Conservation (phyloP, 257 asterid species). For the Scutellaria baicalensis region DNA sequence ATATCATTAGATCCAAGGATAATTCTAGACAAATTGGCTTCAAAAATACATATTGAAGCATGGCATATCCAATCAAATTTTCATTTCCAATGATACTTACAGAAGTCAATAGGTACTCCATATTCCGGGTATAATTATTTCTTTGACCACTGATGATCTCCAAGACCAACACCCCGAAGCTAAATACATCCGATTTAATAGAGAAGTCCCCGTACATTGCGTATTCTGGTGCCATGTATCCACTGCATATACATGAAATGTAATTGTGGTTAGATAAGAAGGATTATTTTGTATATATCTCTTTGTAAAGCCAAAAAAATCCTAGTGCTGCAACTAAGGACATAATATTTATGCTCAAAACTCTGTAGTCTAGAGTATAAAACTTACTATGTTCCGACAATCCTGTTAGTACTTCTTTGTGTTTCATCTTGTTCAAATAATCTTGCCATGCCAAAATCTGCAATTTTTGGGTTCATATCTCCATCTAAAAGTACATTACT, state of each 20-base stretch:
- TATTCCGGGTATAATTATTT: slow-evolving; percentile 1
- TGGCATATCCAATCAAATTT: neutral
- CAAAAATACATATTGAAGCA: too few relatives aligned
- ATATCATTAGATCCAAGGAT: neutral
- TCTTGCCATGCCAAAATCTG: slow-evolving; percentile 58
- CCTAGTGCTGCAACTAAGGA: too few relatives aligned
- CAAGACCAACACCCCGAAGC: slow-evolving; percentile 41
- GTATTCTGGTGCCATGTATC: slow-evolving; percentile 51
- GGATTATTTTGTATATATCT: too few relatives aligned
- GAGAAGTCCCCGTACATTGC: slow-evolving; percentile 34
- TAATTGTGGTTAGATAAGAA: too few relatives aligned
- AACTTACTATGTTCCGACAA: slow-evolving; percentile 57
- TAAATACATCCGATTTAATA: slow-evolving; percentile 39
- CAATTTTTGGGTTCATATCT: slow-evolving; percentile 42
- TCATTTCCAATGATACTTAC: slow-evolving; percentile 19
- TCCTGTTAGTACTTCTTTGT: slow-evolving; percentile 23
- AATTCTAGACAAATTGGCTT: neutral
- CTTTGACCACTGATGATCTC: slow-evolving; percentile 40
- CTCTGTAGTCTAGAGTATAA: too few relatives aligned
- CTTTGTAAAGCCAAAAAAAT: too few relatives aligned
- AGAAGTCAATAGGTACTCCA: slow-evolving; percentile 26
- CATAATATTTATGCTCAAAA: too few relatives aligned
- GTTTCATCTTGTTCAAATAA: slow-evolving; percentile 32
- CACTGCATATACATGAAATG: slow-evolving; percentile 18
- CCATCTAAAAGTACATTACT: slow-evolving; percentile 38